phyloP scores from a whole-genome alignment of 176 grass and related monocot species.

The Chloris gayana region DNA sequence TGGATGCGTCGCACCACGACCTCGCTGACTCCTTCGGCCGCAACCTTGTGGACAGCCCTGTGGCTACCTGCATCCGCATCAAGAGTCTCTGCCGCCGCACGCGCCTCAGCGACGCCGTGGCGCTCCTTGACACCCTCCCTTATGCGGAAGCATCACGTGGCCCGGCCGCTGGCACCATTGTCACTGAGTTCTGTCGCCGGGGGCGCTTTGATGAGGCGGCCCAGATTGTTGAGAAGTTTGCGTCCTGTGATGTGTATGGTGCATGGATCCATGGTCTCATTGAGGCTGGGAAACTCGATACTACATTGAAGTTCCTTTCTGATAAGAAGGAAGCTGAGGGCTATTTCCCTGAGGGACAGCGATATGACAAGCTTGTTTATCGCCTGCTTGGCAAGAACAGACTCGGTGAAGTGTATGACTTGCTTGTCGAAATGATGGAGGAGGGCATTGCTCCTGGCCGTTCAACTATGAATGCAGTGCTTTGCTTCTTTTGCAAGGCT shows the following conservation, averaged over 20 bases:
- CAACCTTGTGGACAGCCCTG: constrained; percentile 37
- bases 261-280: constrained; percentile 64
- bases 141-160: constrained; percentile 29
- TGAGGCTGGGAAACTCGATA: constrained; percentile 52
- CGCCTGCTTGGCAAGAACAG: constrained; percentile 58
- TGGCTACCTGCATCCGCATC: constrained; percentile 62
- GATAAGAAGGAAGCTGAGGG: constrained; percentile 77
- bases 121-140: constrained; percentile 64
- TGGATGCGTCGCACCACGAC: constrained; percentile 77
- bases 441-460: constrained; percentile 75
- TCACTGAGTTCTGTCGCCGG: constrained; percentile 52
- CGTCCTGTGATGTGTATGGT: constrained; percentile 61
- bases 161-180: constrained; percentile 46
- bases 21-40: constrained; percentile 67
- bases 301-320: constrained; percentile 64
- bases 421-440: constrained; percentile 96
- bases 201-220: constrained; percentile 50
- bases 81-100: constrained; percentile 68
- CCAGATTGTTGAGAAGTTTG: constrained; percentile 64
- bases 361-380: constrained; percentile 61
- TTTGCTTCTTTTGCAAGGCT: constrained; percentile 98
- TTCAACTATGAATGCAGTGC: constrained; percentile 70
- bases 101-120: constrained; percentile 51
- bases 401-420: constrained; percentile 69
- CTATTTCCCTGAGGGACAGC: constrained; percentile 56